phyloP scores from a whole-genome alignment of 169 alveolate species.

The Eimeria sp. region DNA sequence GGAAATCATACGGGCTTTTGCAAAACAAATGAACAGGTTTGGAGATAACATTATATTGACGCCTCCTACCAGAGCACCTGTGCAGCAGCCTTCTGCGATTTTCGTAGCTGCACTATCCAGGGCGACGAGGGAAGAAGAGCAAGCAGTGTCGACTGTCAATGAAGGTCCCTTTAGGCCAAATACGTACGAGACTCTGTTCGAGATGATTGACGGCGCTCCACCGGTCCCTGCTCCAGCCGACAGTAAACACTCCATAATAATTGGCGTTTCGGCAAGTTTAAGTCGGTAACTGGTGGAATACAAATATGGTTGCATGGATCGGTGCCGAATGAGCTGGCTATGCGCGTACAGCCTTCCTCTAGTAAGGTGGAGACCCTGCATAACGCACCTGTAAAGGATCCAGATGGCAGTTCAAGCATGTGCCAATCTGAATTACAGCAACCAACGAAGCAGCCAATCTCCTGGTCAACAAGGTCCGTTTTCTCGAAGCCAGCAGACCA shows the following conservation, averaged over 20 bases:
- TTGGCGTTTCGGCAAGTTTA: slow-evolving; percentile 16
- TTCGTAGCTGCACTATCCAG: slow-evolving; percentile 84
- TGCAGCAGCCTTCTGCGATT: slow-evolving; percentile 67
- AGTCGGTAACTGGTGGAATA: background rate
- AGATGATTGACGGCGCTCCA: slow-evolving; percentile 83
- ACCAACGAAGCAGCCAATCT: slow-evolving; percentile 87
- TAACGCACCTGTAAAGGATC: slow-evolving; percentile 78
- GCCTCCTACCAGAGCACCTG: slow-evolving; percentile 80
- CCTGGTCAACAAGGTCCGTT: background rate
- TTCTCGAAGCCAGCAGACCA: no score
- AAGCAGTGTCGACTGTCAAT: slow-evolving; percentile 88
- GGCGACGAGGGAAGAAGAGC: slow-evolving; percentile 89
- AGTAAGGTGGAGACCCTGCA: background rate
- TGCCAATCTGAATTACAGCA: slow-evolving; percentile 88
- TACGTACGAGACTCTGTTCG: slow-evolving; percentile 86
- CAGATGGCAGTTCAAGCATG: slow-evolving; percentile 77
- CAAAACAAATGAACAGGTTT: slow-evolving; percentile 62
- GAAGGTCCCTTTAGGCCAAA: slow-evolving; percentile 87
- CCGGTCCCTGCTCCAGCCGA: slow-evolving; percentile 84
- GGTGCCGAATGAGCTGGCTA: background rate
- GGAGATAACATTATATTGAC: slow-evolving; percentile 73
- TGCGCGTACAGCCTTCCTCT: background rate
- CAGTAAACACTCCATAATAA: slow-evolving; percentile 80
- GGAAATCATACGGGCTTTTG: slow-evolving; percentile 87
- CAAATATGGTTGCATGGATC: background rate